Conservation (phyloP, 768 basidiomycete genomes). For the Suillus clintonianus region DNA sequence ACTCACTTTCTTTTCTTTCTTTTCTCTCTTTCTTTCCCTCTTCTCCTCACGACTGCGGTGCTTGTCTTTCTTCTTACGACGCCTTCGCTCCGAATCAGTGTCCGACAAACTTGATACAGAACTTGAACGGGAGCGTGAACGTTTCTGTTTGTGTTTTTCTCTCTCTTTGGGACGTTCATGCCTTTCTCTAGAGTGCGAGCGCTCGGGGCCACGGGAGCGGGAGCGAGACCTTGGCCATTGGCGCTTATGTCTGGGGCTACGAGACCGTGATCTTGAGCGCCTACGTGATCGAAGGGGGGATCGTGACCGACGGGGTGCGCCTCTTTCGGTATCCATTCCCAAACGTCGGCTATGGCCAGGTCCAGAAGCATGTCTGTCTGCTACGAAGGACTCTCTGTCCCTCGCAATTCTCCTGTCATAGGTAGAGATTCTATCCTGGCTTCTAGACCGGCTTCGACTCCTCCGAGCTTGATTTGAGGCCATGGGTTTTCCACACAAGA, state of each 20-base stretch:
- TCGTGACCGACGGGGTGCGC: conserved; percentile 4
- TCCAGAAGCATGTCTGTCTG: not conserved
- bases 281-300: conserved; percentile 7
- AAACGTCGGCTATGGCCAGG: not conserved
- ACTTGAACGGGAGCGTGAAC: conserved; percentile 38
- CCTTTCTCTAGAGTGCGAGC: conserved; percentile 35
- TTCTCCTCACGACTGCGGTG: conserved; percentile 46
- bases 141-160: conserved; percentile 31
- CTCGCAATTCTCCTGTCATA: not conserved
- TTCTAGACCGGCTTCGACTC: conserved; percentile 22
- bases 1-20: conserved; percentile 71
- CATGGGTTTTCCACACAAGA: conserved; percentile 12
- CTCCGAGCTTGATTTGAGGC: conserved; percentile 20
- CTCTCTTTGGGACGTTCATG: conserved; percentile 23
- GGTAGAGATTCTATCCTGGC: conserved; percentile 6
- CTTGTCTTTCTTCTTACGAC: conserved; percentile 48
- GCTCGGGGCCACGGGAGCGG: conserved; percentile 26
- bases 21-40: conserved; percentile 61
- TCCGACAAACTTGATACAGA: conserved; percentile 48
- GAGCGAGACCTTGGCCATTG: conserved; percentile 6
- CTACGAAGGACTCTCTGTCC: not conserved
- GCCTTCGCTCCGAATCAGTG: conserved; percentile 34
- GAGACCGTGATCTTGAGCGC: conserved; percentile 4
- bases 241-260: conserved; percentile 1
- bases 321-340: not conserved